Conservation (phyloP, 768 basidiomycete genomes). For the Plicaturopsis crispa region DNA sequence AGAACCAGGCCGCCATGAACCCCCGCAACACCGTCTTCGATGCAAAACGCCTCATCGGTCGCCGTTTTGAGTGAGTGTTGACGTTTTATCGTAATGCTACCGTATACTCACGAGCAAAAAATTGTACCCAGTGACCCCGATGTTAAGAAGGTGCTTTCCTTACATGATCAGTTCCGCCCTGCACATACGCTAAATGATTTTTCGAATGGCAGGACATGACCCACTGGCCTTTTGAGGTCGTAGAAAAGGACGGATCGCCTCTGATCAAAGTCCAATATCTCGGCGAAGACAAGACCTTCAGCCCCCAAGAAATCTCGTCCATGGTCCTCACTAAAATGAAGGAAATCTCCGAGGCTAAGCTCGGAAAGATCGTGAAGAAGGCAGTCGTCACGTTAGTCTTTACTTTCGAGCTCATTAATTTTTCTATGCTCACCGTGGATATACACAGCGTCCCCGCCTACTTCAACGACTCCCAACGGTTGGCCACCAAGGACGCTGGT, state of each 20-base stretch:
- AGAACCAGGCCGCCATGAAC: slow-evolving; percentile 99
- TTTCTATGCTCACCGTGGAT: slow-evolving; percentile 3
- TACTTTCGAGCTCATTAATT: slow-evolving; percentile 4
- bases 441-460: slow-evolving; percentile 82
- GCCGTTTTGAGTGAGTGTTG: slow-evolving; percentile 81
- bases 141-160: slow-evolving; percentile 68
- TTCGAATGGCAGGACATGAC: slow-evolving; percentile 62
- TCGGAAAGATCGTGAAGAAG: slow-evolving; percentile 97
- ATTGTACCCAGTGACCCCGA: slow-evolving; percentile 67
- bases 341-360: slow-evolving; percentile 98
- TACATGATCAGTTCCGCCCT: slow-evolving; percentile 9
- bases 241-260: slow-evolving; percentile 96
- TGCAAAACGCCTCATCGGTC: slow-evolving; percentile 97
- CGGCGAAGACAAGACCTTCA: slow-evolving; percentile 91
- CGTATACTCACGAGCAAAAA: not conserved
- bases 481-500: slow-evolving; percentile 99
- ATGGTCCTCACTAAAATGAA: slow-evolving; percentile 99
- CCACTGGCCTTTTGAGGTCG: slow-evolving; percentile 97
- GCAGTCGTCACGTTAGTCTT: slow-evolving; percentile 89
- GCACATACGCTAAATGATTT: slow-evolving; percentile 5
- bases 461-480: slow-evolving; percentile 99
- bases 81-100: not conserved
- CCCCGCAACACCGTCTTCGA: slow-evolving; percentile 98
- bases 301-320: slow-evolving; percentile 98
- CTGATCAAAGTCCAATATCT: slow-evolving; percentile 96